These are phyloP conservation scores for Prunus fruticosa DNA, from an alignment of 306 rosid species.

Conservation along the genomic window DNA sequence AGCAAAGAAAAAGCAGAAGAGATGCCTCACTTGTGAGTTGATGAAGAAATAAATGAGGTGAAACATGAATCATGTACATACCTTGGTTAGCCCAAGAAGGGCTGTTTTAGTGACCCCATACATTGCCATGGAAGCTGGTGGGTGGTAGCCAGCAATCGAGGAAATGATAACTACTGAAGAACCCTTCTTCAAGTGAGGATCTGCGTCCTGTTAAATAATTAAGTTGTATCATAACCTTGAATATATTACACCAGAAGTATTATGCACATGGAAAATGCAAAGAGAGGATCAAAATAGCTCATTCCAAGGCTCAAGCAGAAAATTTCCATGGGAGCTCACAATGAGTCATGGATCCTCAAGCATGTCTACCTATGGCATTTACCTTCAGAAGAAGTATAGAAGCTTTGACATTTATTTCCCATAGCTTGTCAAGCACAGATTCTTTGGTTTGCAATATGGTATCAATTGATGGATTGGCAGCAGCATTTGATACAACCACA, in stretches of 20 bases:
- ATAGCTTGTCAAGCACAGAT: conserved; percentile 78
- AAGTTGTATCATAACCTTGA: conserved; percentile 4
- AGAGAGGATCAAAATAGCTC: background rate
- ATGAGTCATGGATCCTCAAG: background rate
- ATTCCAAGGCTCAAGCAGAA: background rate
- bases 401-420: conserved; percentile 98
- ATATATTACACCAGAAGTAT: background rate
- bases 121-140: conserved; percentile 84
- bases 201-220: conserved; percentile 59
- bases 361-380: background rate
- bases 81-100: conserved; percentile 92
- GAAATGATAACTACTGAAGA: conserved; percentile 86
- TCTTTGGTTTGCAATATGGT: conserved; percentile 63
- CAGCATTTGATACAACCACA: conserved; percentile 92
- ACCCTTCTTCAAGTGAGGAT: conserved; percentile 67
- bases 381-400: conserved; percentile 86
- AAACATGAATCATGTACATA: conserved; percentile 20
- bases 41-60: conserved; percentile 1
- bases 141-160: conserved; percentile 71
- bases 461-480: conserved; percentile 80
- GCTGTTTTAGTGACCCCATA: conserved; percentile 99
- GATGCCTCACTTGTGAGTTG: background rate
- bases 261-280: background rate
- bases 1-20: conserved; percentile 25
- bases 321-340: background rate